Evolutionary conservation across 2,329 filamentous ascomycete genomes (phyloP), one percentile per base, ranked within the genome.

Genomic region (Byssochlamys sp.): DNA sequence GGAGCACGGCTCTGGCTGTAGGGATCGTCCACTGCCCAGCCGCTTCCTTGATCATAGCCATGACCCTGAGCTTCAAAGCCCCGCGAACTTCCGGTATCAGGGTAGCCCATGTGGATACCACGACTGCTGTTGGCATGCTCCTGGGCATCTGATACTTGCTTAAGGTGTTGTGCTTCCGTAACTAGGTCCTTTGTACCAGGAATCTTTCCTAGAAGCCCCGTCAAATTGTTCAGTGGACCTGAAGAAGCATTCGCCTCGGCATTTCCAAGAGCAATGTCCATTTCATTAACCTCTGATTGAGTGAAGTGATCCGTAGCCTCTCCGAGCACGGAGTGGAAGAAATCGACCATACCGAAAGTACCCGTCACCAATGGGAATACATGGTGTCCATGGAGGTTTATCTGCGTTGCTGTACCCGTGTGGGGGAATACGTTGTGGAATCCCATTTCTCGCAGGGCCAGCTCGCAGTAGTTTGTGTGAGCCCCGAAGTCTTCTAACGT

Each of bases 221-320:
- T 86, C 61, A 97, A 85, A 57, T 87, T 82, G 45, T 73, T 73
- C 71, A 83, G 55, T 2, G 75, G 72, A 27, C 69, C 71, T 29
- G 73, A 75, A 7, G 73, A 72, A 6, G 77, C 75, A 50, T 72
- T 69, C 24, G 77, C 79, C 73, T 84, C 81, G 9, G 88, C 88
- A 61, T 86, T 86, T 62, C 86, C 84, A 52, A 94, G 79, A 3
- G 86, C 88, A 60, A 86, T 74, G 63, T 94, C 87, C 66, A 92
- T 84, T 71, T 92, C 87, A 58, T 91, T 88, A 35, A 94, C 85
- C 69, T 92, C 89, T 14, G 88, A 90, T 70, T 94, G 89, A 1
- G 89, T 89, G 67, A 94, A 90, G 69, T 91, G 88, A 67, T 94
- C 89, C 10, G 84, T 89, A 31, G 89, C 89, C 70, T 92, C 89